Evolutionary conservation across 345 rosid genomes (phyloP).

Genomic region (Corchorus olitorius): DNA sequence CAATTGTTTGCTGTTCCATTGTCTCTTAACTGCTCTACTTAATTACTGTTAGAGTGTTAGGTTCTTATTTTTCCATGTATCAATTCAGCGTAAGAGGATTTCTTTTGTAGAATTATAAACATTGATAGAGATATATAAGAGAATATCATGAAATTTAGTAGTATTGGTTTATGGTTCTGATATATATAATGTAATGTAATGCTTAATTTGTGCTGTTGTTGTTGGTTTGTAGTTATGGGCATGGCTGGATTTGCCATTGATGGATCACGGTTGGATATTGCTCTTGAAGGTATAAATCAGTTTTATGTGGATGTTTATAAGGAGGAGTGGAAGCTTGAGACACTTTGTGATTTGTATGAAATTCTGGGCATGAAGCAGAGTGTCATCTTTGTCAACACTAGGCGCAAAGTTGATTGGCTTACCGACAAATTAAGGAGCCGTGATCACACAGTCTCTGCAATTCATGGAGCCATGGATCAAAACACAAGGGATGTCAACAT

Average conservation of each 20-base stretch:
- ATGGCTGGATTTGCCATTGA: conserved; percentile 31
- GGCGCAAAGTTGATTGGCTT: conserved; percentile 69
- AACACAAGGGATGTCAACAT: conserved; percentile 56
- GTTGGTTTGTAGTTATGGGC: conserved; percentile 43
- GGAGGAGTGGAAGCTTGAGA: conserved; percentile 38
- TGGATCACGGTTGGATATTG: conserved; percentile 47
- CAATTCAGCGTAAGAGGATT: too few species aligned
- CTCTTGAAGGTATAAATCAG: conserved; percentile 57
- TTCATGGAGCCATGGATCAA: conserved; percentile 62
- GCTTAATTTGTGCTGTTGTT: background rate
- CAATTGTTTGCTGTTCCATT: too few species aligned
- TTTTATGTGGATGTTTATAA: conserved; percentile 47
- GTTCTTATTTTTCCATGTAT: too few species aligned
- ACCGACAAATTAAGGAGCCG: conserved; percentile 49
- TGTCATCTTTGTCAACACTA: conserved; percentile 56
- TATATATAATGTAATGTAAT: background rate
- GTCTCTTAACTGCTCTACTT: too few species aligned
- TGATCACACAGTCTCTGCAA: conserved; percentile 59
- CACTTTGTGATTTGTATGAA: conserved; percentile 34
- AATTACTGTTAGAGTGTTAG: too few species aligned
- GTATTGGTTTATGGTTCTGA: too few species aligned
- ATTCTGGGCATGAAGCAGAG: conserved; percentile 50
- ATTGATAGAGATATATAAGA: too few species aligned
- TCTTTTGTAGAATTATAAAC: too few species aligned
- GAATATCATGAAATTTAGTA: too few species aligned